Conservation (phyloP, 208 protist genomes). For the Plasmodiophora brassicae region DNA sequence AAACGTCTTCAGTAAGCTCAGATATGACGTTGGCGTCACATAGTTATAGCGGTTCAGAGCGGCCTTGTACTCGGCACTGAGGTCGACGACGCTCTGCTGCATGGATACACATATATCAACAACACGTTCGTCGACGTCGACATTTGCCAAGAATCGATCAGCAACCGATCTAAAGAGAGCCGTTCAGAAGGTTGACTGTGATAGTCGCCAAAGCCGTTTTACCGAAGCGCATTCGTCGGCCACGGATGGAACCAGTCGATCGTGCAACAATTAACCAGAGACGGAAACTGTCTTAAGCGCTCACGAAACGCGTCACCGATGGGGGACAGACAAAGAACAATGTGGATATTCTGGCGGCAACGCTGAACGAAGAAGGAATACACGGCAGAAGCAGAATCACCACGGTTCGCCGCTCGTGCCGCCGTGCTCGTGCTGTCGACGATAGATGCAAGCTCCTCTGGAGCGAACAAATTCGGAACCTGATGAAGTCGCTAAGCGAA, state of each 20-base stretch:
- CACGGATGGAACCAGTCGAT: constrained; percentile 98
- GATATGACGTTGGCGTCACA: constrained; percentile 94
- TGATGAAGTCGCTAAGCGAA: background rate
- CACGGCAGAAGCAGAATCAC: constrained; percentile 82
- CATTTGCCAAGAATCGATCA: background rate
- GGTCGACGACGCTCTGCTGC: constrained; percentile 81
- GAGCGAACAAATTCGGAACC: constrained; percentile 86
- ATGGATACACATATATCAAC: constrained; percentile 80
- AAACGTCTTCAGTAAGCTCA: constrained; percentile 89
- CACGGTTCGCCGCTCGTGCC: constrained; percentile 28
- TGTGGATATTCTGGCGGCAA: constrained; percentile 86
- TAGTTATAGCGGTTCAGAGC: constrained; percentile 88
- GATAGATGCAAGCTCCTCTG: constrained; percentile 83
- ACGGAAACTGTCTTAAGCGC: constrained; percentile 92
- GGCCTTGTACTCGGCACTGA: constrained; percentile 75
- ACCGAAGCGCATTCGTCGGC: constrained; percentile 56
- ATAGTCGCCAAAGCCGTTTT: constrained; percentile 31
- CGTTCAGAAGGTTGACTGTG: background rate
- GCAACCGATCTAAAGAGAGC: constrained; percentile 26
- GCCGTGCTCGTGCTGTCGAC: constrained; percentile 53
- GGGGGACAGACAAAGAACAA: constrained; percentile 92
- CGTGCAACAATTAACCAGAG: constrained; percentile 94
- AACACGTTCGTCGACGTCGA: constrained; percentile 19
- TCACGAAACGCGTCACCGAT: constrained; percentile 86
- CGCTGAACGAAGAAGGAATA: constrained; percentile 84